These are phyloP conservation scores for Fusarium irregulare DNA, from an alignment of 2,329 filamentous ascomycete species.

Conservation along the genomic window DNA sequence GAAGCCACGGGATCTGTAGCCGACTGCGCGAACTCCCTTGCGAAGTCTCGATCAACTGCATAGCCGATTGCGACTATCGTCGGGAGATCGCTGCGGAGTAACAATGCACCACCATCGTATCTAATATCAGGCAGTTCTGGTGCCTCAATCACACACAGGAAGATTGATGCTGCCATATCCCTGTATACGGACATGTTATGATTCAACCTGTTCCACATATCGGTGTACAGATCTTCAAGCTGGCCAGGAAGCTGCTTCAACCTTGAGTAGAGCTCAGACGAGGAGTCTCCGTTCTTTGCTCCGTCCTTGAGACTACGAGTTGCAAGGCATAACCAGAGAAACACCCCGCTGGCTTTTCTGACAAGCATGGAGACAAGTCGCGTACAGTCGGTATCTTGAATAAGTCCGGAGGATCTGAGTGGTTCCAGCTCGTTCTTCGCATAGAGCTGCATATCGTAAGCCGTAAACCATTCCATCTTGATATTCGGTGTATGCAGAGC, in stretches of 20 bases:
- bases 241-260: rapidly evolving
- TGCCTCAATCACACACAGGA: rapidly evolving
- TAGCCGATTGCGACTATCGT: rapidly evolving
- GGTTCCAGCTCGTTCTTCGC: rapidly evolving
- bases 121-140: no score
- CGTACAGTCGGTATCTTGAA: rapidly evolving
- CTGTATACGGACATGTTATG: neutral
- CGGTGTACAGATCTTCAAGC: neutral
- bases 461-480: rapidly evolving
- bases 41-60: no score
- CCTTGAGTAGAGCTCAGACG: rapidly evolving
- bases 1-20: rapidly evolving
- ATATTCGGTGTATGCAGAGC: rapidly evolving
- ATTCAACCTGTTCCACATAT: neutral
- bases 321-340: neutral
- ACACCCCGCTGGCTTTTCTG: rapidly evolving
- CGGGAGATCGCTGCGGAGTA: no score
- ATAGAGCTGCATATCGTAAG: neutral
- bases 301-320: rapidly evolving
- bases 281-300: rapidly evolving
- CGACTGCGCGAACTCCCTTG: no score
- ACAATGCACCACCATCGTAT: no score
- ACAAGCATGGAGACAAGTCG: rapidly evolving
- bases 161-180: neutral
- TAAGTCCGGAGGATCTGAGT: rapidly evolving